phyloP scores from a whole-genome alignment of 306 rosid genomes.

The Rubus idaeus region DNA sequence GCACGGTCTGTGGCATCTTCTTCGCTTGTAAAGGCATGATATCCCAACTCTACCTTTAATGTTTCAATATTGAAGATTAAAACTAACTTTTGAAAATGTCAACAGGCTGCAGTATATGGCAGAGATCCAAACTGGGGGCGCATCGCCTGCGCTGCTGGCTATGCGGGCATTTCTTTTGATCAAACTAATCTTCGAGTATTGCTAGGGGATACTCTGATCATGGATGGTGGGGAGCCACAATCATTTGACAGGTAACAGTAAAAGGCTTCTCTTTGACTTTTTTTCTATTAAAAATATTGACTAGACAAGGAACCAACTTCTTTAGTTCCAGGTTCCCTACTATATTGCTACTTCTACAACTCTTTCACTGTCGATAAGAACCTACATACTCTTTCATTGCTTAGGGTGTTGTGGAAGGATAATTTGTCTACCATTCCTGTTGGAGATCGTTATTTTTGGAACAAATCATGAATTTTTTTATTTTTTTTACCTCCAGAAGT shows the following conservation, averaged over 20 bases:
- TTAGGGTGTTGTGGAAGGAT: background rate
- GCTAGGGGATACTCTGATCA: slow-evolving; percentile 76
- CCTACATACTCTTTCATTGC: background rate
- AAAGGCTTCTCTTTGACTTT: background rate
- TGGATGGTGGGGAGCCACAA: slow-evolving; percentile 89
- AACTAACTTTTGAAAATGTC: slow-evolving; percentile 22
- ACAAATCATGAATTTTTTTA: too few relatives aligned
- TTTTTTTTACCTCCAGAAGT: too few relatives aligned
- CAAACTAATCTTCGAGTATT: slow-evolving; percentile 70
- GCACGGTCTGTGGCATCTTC: slow-evolving; percentile 94
- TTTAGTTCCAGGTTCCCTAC: background rate
- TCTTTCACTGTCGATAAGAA: background rate
- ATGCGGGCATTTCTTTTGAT: slow-evolving; percentile 73
- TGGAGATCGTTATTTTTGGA: too few relatives aligned
- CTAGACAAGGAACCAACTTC: background rate
- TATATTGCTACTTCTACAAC: background rate
- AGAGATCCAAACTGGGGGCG: slow-evolving; percentile 99
- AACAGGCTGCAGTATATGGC: slow-evolving; percentile 85
- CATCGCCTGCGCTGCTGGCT: slow-evolving; percentile 89
- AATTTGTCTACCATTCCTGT: background rate
- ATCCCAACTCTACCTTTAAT: slow-evolving; percentile 19
- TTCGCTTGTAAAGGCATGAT: slow-evolving; percentile 75
- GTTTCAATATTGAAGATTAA: slow-evolving; percentile 8
- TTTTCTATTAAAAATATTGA: background rate
- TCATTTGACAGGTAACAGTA: slow-evolving; percentile 59